Evolutionary conservation across 2,329 filamentous ascomycete species (phyloP).

Genomic region (Trichoderma sp.): DNA sequence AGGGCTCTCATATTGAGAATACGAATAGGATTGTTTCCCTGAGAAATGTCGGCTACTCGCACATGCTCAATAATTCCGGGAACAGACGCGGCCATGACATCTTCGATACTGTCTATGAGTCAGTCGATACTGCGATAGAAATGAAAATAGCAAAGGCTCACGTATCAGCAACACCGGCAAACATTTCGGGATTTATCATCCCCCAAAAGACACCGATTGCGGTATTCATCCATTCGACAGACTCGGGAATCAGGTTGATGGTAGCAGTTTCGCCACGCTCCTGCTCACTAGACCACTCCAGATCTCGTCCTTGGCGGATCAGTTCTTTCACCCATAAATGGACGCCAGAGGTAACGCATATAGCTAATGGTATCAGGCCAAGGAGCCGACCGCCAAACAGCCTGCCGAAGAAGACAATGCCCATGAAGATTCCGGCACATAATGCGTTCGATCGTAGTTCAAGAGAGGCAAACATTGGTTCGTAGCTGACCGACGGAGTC

Average conservation of each 20-base stretch:
- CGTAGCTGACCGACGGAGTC: constrained; percentile 83
- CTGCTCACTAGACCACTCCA: constrained; percentile 87
- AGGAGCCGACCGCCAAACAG: constrained; percentile 74
- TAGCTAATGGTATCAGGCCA: constrained; percentile 70
- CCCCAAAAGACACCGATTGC: constrained; percentile 83
- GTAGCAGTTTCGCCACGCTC: constrained; percentile 80
- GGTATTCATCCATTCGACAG: constrained; percentile 94
- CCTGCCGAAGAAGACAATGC: constrained; percentile 73
- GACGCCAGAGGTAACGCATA: constrained; percentile 71
- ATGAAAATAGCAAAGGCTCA: constrained; percentile 26
- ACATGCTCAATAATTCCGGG: constrained; percentile 91
- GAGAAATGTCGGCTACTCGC: constrained; percentile 89
- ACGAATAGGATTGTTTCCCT: constrained; percentile 85
- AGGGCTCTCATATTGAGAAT: constrained; percentile 84
- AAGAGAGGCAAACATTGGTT: constrained; percentile 76
- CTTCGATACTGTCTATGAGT: constrained; percentile 43
- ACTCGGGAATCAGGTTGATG: constrained; percentile 86
- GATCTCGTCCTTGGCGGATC: constrained; percentile 73
- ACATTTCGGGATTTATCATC: constrained; percentile 92
- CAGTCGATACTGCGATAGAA: fast-evolving
- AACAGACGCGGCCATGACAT: constrained; percentile 95
- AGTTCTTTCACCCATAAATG: constrained; percentile 90
- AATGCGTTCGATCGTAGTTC: constrained; percentile 72
- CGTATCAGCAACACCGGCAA: constrained; percentile 85
- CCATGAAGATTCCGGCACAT: constrained; percentile 66